Conservation (phyloP, 805 yeast species). For the Candida anglica region DNA sequence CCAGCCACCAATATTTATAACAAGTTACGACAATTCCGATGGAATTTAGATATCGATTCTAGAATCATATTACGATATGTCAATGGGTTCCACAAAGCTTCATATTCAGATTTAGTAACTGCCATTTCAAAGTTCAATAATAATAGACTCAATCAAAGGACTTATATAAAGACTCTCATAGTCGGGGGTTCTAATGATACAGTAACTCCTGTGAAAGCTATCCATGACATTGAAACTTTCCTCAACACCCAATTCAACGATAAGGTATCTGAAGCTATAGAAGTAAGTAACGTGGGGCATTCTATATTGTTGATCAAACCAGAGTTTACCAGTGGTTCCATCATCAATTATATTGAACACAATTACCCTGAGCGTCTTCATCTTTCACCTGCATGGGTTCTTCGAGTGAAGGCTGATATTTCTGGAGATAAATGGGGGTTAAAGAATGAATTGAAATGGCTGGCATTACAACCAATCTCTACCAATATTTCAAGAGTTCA, state of each 20-base stretch:
- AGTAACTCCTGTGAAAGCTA: constrained; percentile 46
- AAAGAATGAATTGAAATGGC: constrained; percentile 74
- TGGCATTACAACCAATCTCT: constrained; percentile 49
- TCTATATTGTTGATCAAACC: constrained; percentile 61
- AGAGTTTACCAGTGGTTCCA: constrained; percentile 56
- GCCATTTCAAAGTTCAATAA: constrained; percentile 35
- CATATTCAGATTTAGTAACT: constrained; percentile 38
- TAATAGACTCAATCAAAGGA: constrained; percentile 22
- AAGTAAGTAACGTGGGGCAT: constrained; percentile 57
- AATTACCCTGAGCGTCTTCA: constrained; percentile 45
- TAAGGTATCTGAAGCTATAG: constrained; percentile 28
- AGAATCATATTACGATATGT: constrained; percentile 50
- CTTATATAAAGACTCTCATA: constrained; percentile 45
- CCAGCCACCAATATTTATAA: constrained; percentile 27
- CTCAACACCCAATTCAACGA: constrained; percentile 18
- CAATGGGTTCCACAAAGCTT: constrained; percentile 44
- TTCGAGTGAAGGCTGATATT: constrained; percentile 56
- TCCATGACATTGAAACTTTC: constrained; percentile 25
- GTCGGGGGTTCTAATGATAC: constrained; percentile 57
- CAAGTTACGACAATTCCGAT: constrained; percentile 57
- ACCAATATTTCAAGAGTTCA: constrained; percentile 30
- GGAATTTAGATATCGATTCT: constrained; percentile 66
- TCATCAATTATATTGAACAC: constrained; percentile 52
- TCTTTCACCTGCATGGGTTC: constrained; percentile 68
- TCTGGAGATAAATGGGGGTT: constrained; percentile 77